A percentile compares a stretch with the other conserved stretches of the same genome.
These are phyloP conservation scores for Pachysolen tannophilus DNA, from an alignment of 805 yeast species.

Conservation along the genomic window DNA sequence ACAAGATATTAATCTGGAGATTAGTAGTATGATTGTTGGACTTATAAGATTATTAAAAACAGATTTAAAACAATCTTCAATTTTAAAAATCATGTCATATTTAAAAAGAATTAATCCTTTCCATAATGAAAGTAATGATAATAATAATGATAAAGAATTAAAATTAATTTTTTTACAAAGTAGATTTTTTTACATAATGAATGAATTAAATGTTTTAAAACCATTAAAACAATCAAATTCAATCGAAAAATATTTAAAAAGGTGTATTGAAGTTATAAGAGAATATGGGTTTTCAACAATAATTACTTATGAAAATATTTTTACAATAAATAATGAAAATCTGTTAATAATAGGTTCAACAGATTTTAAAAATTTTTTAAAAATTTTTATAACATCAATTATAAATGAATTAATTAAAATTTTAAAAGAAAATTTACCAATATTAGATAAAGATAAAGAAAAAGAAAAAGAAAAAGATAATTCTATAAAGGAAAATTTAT, in stretches of 20 bases:
- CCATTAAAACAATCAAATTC: slow-evolving; percentile 49
- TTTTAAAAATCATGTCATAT: slow-evolving; percentile 72
- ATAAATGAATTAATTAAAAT: slow-evolving; percentile 23
- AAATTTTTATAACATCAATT: slow-evolving; percentile 28
- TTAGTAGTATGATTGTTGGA: slow-evolving; percentile 55
- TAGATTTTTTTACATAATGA: slow-evolving; percentile 57
- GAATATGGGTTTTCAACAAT: slow-evolving; percentile 75
- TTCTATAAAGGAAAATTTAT: slow-evolving; percentile 51
- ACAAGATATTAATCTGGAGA: slow-evolving; percentile 44
- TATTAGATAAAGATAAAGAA: too few species aligned
- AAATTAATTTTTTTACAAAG: slow-evolving; percentile 59
- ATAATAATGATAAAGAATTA: slow-evolving; percentile 19
- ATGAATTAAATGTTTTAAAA: slow-evolving; percentile 47
- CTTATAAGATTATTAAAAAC: slow-evolving; percentile 64
- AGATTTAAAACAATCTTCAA: slow-evolving; percentile 68
- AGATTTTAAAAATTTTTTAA: slow-evolving; percentile 22
- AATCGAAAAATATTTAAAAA: slow-evolving; percentile 56
- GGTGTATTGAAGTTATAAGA: slow-evolving; percentile 77
- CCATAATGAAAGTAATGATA: slow-evolving; percentile 9
- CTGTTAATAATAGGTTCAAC: slow-evolving; percentile 11
- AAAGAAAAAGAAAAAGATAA: too few species aligned
- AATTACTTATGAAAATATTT: slow-evolving; percentile 56
- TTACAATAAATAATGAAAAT: slow-evolving; percentile 30
- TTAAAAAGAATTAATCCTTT: slow-evolving; percentile 60
- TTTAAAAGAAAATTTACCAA: slow-evolving; percentile 20